These are phyloP conservation scores for Malassezia equina DNA, from an alignment of 1,284 basidiomycete species.

Conservation along the genomic window DNA sequence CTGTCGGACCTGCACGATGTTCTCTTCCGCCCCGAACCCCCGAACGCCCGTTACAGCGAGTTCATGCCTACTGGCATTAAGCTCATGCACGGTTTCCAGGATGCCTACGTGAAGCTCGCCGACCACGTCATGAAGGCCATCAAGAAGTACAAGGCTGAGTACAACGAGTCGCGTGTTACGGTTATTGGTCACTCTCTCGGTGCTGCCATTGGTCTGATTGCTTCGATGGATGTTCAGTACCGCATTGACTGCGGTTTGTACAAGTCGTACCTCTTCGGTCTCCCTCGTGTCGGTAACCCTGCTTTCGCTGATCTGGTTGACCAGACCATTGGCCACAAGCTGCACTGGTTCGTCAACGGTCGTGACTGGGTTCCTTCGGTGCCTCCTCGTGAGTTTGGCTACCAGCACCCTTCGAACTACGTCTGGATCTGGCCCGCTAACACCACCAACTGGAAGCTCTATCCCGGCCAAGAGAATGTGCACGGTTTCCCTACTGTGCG, in stretches of 20 bases:
- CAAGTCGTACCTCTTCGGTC: constrained; percentile 26
- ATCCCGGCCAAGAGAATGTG: constrained; percentile 39
- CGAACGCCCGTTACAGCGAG: constrained; percentile 22
- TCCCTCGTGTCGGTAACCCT: constrained; percentile 29
- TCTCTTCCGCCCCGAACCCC: constrained; percentile 17
- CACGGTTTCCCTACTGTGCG: constrained; percentile 23
- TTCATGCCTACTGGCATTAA: constrained; percentile 18
- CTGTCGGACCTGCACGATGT: constrained; percentile 25
- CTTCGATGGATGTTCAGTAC: constrained; percentile 27
- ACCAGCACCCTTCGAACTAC: constrained; percentile 28
- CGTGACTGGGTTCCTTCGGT: constrained; percentile 29
- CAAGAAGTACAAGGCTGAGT: constrained; percentile 19
- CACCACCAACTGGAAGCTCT: constrained; percentile 22
- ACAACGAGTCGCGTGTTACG: constrained; percentile 22
- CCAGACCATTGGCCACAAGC: constrained; percentile 18
- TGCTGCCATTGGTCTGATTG: constrained; percentile 29
- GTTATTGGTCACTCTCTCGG: constrained; percentile 37
- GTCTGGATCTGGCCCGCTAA: constrained; percentile 35
- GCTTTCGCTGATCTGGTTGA: constrained; percentile 30
- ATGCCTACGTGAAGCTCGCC: constrained; percentile 27
- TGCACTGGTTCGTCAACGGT: constrained; percentile 29
- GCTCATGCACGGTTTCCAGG: constrained; percentile 35
- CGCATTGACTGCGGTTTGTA: constrained; percentile 19
- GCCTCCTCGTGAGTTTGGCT: constrained; percentile 23
- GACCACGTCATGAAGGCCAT: constrained; percentile 24